Base-by-base conservation (phyloP, 192 early-diverging fungal genomes). In the Pilaira anomala region DNA sequence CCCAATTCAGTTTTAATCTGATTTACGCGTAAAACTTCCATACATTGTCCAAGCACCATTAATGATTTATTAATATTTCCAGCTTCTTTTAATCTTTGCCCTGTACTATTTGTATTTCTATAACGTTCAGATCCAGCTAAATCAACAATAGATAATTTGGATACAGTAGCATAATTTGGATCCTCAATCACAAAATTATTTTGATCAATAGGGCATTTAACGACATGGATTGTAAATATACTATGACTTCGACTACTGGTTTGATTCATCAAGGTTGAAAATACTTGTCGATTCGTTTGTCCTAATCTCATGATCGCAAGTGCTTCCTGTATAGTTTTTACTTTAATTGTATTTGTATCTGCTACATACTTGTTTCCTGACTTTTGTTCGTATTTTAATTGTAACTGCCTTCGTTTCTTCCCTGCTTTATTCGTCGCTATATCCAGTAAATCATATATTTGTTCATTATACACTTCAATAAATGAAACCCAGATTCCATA, bases 401-500 rank as follows among this genome's bases (percentile, higher is more conserved):
- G 29, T 0, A 83, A 54, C 21, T 65, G 42, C 5, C 41, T 72
- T 30, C 78, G 65, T 19, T 71, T 72, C 6, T 67, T 40, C 11
- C 22, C 26, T 3, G 63, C 26, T 25, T 69, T n/a, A 67, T 1
- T 58, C 21, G 21, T 6, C 12, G 13, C 12, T 42, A 6, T 58
- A 18, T 79, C 82, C 49, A 98, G 73, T 41, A 98, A 76, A 63
- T 98, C 96, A 54, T 88, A 89, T 18, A 98, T 87, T 64, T 78
- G 85, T 67, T 94, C 91, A 57, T 85, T 90, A 71, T 95, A 95
- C 26, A 98, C 85, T 65, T 98, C 96, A 40, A 91, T 67, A 75
- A 93, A 98, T 11, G 90, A 92, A 24, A 95, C 88, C 69, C 91
- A 89, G 30, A 98, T 78, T 14, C 89, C 73, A 71, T 88, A 98